Conservation (phyloP, 345 rosid species). For the Passiflora organensis region DNA sequence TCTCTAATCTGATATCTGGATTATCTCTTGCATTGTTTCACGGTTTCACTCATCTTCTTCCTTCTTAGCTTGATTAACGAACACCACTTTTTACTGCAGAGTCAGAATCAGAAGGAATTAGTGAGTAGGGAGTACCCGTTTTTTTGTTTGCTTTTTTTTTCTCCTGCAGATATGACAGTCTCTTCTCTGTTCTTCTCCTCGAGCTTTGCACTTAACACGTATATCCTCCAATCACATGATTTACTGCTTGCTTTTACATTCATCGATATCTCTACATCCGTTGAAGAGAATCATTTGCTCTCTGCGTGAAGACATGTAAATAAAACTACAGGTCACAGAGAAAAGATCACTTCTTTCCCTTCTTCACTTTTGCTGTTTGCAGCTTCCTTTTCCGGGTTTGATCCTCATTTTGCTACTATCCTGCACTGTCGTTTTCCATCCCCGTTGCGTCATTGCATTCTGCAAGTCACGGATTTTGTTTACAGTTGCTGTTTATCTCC, state of each 20-base stretch:
- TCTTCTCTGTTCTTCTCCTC: conserved; percentile 14
- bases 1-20: background rate
- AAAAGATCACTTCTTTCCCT: background rate
- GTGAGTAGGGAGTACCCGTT: background rate
- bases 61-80: too few relatives aligned
- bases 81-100: too few relatives aligned
- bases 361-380: background rate
- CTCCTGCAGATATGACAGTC: background rate
- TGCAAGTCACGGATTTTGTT: conserved; percentile 6
- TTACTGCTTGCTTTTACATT: conserved; percentile 3
- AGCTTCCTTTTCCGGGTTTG: background rate
- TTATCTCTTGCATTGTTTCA: too few relatives aligned
- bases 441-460: conserved; percentile 6
- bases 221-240: conserved; percentile 16
- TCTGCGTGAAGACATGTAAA: conserved; percentile 29
- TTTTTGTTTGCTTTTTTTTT: background rate
- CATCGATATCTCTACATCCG: conserved; percentile 8
- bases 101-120: background rate
- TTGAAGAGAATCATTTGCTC: conserved; percentile 20
- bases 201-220: conserved; percentile 11
- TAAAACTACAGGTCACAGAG: background rate
- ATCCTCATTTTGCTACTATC: background rate
- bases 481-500: background rate
- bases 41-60: too few relatives aligned
- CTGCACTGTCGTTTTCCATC: conserved; percentile 20